Evolutionary conservation across 2,329 filamentous ascomycete genomes (phyloP), one percentile per base, ranked within the genome.

Genomic region (Dactylellina parvicollis): DNA sequence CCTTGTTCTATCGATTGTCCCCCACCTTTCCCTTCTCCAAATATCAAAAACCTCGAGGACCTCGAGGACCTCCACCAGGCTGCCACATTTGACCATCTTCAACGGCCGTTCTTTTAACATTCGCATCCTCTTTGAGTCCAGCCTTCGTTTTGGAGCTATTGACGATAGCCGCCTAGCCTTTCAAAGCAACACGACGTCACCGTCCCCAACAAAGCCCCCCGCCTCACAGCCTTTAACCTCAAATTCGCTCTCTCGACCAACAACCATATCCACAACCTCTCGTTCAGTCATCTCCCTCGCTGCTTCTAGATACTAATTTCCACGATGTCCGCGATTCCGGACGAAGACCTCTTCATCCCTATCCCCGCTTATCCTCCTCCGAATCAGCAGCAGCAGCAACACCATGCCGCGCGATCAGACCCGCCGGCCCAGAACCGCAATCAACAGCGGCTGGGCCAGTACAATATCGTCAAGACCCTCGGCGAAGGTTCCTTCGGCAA

Each of bases 401-500:
- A 61, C 12, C 60, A 82, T 83, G 80, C 83, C 82, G 70, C 82
- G 81, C 38, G 80, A 79, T 74, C 84, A 82, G 76, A 83, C 79
- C 77, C 81, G 83, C 89, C 86, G 83, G 87, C 88, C 75, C 92
- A 91, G 83, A 90, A 94, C 83, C 69, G 69, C 38, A 55, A 30
- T 47, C 69, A 73, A 34, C 69, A 73, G 60, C 89, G 94, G 76
- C 88, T 98, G 79, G 92, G 92, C 76, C 91, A 93, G 81, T 99
- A 99, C 84, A 91, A 90, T 78, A 89, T 97, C 66, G 85, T 96
- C 77, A 90, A 89, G 80, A 97, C 94, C 14, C 86, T 99, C 12
- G 95, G 95, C 65, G 95, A 99, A 83, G 95, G 95, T 49, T 97
- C 93, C 1, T 99, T 99, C 81, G 95, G 95, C 78, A 99, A 99